A percentile compares a stretch with the other conserved stretches of the same genome.
phyloP scores from a whole-genome alignment of 345 rosid genomes.

The Aegle marmelos region DNA sequence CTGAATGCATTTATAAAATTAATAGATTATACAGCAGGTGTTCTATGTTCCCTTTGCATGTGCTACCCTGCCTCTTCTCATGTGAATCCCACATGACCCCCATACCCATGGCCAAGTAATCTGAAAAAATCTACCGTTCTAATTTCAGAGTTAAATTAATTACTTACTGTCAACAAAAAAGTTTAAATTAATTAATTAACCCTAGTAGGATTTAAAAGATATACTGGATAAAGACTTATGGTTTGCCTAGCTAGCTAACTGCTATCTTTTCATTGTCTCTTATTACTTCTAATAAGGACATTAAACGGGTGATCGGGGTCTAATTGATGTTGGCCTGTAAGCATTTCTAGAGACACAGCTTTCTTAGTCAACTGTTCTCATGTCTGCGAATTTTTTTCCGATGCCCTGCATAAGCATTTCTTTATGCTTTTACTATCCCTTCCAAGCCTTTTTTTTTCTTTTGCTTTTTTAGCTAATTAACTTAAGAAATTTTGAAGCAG shows the following conservation, averaged over 20 bases:
- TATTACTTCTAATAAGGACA: slow-evolving; percentile 22
- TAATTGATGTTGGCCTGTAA: slow-evolving; percentile 26
- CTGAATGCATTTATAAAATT: neutral
- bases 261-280: slow-evolving; percentile 33
- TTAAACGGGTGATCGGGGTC: slow-evolving; percentile 22
- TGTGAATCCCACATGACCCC: slow-evolving; percentile 64
- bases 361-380: slow-evolving; percentile 31
- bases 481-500: neutral
- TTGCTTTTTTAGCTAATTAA: neutral
- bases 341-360: slow-evolving; percentile 12
- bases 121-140: slow-evolving; percentile 12
- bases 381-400: slow-evolving; percentile 26
- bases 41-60: slow-evolving; percentile 61
- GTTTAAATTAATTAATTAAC: too few relatives aligned
- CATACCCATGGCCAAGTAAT: slow-evolving; percentile 25
- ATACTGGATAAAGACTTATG: neutral
- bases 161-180: too few relatives aligned
- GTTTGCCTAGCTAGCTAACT: neutral
- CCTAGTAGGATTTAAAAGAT: neutral
- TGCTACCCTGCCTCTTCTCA: slow-evolving; percentile 39
- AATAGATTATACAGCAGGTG: slow-evolving; percentile 34
- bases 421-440: neutral
- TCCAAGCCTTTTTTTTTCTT: slow-evolving; percentile 3
- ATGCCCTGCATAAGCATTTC: neutral
- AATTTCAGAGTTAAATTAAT: too few relatives aligned